Percentiles rank a stretch among this genome's conserved stretches.
phyloP scores from a whole-genome alignment of 495 filamentous ascomycete species.

The Daldinia loculata region DNA sequence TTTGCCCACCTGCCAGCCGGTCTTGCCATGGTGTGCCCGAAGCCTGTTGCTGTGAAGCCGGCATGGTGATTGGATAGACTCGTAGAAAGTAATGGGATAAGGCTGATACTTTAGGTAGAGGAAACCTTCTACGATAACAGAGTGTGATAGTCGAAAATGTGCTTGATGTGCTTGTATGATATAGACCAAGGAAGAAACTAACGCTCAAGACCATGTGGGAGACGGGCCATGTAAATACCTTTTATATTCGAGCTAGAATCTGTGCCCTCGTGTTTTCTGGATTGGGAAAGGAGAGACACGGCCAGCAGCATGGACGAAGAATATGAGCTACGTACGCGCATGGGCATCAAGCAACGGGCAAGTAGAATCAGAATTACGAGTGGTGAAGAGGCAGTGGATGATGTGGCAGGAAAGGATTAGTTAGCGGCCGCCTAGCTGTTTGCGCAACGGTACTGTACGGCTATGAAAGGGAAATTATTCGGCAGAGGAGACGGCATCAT shows the following conservation, averaged over 20 bases:
- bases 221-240: conserved; percentile 33
- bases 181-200: conserved; percentile 21
- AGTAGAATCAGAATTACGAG: conserved; percentile 34
- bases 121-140: neutral
- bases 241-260: conserved; percentile 32
- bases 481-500: conserved; percentile 52
- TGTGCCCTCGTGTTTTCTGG: conserved; percentile 31
- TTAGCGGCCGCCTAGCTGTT: conserved; percentile 50
- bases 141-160: neutral
- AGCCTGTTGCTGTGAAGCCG: conserved; percentile 37
- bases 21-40: conserved; percentile 48
- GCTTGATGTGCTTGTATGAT: conserved; percentile 15
- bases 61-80: conserved; percentile 38
- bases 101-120: conserved; percentile 17
- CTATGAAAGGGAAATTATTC: conserved; percentile 50
- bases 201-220: conserved; percentile 18
- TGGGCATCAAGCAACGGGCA: conserved; percentile 32
- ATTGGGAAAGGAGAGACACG: conserved; percentile 42
- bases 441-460: conserved; percentile 55
- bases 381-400: conserved; percentile 45
- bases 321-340: conserved; percentile 32
- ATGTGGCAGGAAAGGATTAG: conserved; percentile 59
- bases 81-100: conserved; percentile 22
- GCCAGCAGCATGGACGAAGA: conserved; percentile 38
- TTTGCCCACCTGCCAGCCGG: conserved; percentile 47